Base-by-base conservation (phyloP, 129 eudicot genomes). In the Logfia minima region DNA sequence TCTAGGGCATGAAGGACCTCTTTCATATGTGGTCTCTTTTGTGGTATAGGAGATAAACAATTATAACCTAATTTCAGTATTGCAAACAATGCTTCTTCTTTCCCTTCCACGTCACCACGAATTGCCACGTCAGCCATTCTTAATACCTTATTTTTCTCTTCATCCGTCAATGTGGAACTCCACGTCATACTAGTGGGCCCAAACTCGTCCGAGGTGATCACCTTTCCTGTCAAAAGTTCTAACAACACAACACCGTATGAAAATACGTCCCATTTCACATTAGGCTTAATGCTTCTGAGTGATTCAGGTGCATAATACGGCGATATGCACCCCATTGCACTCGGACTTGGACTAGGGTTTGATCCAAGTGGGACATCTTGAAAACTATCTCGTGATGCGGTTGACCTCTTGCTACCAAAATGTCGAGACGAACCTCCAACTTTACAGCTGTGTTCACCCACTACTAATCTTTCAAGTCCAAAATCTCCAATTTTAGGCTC, bases 401-500 rank as follows among this genome's bases (percentile, higher is more conserved):
- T 95, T 24, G 99, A 95, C 80, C 97, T 74, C 78, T 87, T 89
- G 83, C 97, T 95, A 31, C 99, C 97, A n/a, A 92, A 92, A 78
- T 92, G 87, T 0, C 96, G 80, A 68, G 93, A 87, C 3, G 99
- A 95, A 21, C 89, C 85, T 10, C 94, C 88, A 0, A 89, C 85
- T 26, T 86, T 87, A 60, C 85, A 86, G 28, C 96, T 87, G 8
- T 41, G 75, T 31, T 90, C 97, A 0, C 99, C 97, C 24, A 79
- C 64, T 3, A 88, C 87, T 7, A 95, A 88, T 32, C 97, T 80
- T 51, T 92, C 96, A 14, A 95, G 89, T 74, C 99, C 97, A 19
- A 95, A 92, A 76, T 95, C 99, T 23, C 92, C 96, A 2, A 95
- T 88, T 74, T 88, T 91, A 66, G 99, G 96, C 86, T 95, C 99